A percentile compares a stretch with the other conserved stretches of the same genome.
Evolutionary conservation across 73 alveolate species (phyloP).

Genomic region (Tetrahymena thermophila): DNA sequence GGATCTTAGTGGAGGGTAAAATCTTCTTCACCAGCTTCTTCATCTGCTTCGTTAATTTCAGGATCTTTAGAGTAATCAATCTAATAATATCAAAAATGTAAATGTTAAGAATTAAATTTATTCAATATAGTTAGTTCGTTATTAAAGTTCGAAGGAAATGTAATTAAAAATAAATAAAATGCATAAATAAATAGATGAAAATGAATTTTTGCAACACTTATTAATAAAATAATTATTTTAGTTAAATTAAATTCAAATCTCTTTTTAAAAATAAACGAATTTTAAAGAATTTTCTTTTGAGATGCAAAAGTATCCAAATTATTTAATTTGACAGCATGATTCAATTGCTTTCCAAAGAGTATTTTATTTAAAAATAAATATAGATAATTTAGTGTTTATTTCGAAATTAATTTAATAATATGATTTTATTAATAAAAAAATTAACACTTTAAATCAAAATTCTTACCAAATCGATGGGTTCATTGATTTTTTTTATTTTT

Average conservation of each 20-base stretch:
- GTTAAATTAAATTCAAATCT: not conserved
- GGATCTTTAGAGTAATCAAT: not conserved
- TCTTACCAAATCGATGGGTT: not conserved
- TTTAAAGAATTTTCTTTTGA: not conserved
- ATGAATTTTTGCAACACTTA: not conserved
- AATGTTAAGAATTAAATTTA: not conserved
- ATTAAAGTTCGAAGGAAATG: not conserved
- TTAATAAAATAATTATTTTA: not conserved
- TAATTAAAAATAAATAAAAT: too few relatives aligned
- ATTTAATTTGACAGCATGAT: not conserved
- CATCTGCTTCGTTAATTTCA: not conserved
- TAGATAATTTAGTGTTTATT: too few relatives aligned
- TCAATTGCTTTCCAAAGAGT: not conserved
- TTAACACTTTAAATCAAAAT: too few relatives aligned
- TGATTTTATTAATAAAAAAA: not conserved
- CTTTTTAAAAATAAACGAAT: not conserved
- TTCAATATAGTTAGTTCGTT: too few relatives aligned
- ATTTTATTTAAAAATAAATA: too few relatives aligned
- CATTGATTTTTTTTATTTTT: not conserved
- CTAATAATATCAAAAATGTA: not conserved
- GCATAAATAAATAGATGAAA: not conserved
- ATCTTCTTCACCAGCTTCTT: not conserved
- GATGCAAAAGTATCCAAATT: not conserved
- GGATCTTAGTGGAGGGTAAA: not conserved
- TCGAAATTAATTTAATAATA: too few relatives aligned